Percentiles rank a stretch among this genome's conserved stretches.
Conservation (phyloP, 2,329 filamentous ascomycete genomes). For the Arthrocladium fulminans region DNA sequence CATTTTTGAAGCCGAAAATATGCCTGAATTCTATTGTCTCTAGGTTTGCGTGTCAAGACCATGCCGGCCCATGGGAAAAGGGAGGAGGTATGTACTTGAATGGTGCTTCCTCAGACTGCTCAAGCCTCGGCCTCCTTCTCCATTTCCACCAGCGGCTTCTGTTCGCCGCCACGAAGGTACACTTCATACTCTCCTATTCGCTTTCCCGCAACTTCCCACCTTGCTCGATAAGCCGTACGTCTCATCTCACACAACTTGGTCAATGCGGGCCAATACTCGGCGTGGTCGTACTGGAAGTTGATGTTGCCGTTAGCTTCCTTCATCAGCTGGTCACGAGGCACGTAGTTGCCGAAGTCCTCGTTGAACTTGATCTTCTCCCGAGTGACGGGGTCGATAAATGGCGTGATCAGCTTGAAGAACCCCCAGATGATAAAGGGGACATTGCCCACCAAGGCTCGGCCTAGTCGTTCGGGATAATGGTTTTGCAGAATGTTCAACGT, state of each 20-base stretch:
- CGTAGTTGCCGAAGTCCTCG: constrained; percentile 74
- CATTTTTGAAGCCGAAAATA: not conserved
- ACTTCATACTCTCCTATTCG: constrained; percentile 77
- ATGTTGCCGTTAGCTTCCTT: constrained; percentile 68
- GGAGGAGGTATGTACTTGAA: no score
- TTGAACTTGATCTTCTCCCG: constrained; percentile 96
- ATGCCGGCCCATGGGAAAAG: no score
- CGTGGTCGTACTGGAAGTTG: constrained; percentile 86
- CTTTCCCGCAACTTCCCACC: constrained; percentile 75
- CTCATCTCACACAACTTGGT: constrained; percentile 60
- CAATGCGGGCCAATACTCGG: constrained; percentile 79
- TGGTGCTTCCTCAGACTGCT: not conserved
- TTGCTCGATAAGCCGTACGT: constrained; percentile 51
- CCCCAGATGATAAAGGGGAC: constrained; percentile 85
- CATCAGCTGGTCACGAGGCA: constrained; percentile 76
- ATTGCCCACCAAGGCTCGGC: constrained; percentile 81
- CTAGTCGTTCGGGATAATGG: constrained; percentile 89
- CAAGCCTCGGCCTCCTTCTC: constrained; percentile 15
- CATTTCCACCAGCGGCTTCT: constrained; percentile 30
- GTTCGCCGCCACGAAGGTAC: constrained; percentile 66
- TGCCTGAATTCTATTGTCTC: not conserved
- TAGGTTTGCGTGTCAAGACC: no score
- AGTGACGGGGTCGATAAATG: constrained; percentile 92
- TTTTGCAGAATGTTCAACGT: constrained; percentile 87
- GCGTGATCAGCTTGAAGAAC: constrained; percentile 93